phyloP scores from a whole-genome alignment of 2,329 filamentous ascomycete genomes.

The Alternaria gaisen region DNA sequence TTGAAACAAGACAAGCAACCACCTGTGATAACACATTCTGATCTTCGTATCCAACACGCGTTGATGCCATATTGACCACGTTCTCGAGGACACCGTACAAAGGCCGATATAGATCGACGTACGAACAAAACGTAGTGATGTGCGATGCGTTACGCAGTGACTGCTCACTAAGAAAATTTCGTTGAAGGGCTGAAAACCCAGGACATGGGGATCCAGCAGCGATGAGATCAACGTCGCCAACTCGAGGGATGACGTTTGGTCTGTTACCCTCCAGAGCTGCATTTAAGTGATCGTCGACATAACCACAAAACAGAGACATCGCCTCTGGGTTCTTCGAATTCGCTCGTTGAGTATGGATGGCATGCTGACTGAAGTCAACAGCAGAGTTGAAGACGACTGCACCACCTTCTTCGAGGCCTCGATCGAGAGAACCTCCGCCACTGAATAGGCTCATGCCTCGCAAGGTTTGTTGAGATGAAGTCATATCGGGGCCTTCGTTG shows the following conservation, averaged over 20 bases:
- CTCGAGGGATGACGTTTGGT: constrained; percentile 59
- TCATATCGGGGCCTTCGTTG: constrained; percentile 67
- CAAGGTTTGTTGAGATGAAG: constrained; percentile 30
- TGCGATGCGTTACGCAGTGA: constrained; percentile 78
- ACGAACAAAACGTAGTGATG: constrained; percentile 78
- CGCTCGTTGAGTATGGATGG: constrained; percentile 77
- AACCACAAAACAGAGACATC: constrained; percentile 71
- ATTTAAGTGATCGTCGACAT: constrained; percentile 73
- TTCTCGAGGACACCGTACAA: constrained; percentile 82
- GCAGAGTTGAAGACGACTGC: constrained; percentile 71
- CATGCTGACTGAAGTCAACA: constrained; percentile 70
- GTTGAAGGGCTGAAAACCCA: constrained; percentile 74
- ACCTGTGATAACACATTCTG: constrained; percentile 78
- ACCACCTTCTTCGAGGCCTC: constrained; percentile 77
- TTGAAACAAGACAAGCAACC: constrained; percentile 74
- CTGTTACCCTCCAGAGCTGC: constrained; percentile 61
- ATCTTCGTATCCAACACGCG: constrained; percentile 53
- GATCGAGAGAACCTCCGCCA: constrained; percentile 79
- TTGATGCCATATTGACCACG: constrained; percentile 70
- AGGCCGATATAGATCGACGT: constrained; percentile 77
- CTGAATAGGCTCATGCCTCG: constrained; percentile 76
- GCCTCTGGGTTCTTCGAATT: constrained; percentile 61
- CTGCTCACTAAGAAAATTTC: constrained; percentile 60
- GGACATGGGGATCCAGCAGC: constrained; percentile 80
- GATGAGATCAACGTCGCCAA: constrained; percentile 74